Conservation (phyloP, 441 rosid genomes). For the Erodium texanum region DNA sequence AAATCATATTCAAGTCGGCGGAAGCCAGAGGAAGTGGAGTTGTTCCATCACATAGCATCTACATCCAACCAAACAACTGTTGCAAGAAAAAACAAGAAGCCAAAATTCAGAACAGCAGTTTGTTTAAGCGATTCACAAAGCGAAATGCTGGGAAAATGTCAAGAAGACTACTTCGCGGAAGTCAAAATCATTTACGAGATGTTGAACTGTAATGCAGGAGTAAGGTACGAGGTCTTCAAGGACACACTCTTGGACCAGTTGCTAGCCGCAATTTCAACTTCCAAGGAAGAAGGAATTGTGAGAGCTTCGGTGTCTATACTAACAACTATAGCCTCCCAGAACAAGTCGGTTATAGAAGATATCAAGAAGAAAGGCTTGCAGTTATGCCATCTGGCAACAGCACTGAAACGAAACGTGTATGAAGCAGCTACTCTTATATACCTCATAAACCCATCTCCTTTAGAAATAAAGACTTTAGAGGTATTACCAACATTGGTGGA, state of each 20-base stretch:
- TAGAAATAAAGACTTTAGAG: conserved; percentile 71
- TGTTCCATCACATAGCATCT: conserved; percentile 35
- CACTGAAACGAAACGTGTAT: conserved; percentile 65
- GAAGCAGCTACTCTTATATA: conserved; percentile 81
- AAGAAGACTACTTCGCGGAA: conserved; percentile 56
- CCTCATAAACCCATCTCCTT: conserved; percentile 74
- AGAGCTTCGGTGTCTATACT: conserved; percentile 66
- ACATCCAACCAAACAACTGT: conserved; percentile 12
- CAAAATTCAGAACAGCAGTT: conserved; percentile 17
- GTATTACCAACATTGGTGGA: conserved; percentile 74
- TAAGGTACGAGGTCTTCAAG: conserved; percentile 52
- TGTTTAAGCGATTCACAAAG: conserved; percentile 16
- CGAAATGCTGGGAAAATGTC: conserved; percentile 41
- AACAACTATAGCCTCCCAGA: conserved; percentile 49
- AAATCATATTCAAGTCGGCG: conserved; percentile 1
- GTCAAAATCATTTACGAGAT: conserved; percentile 57
- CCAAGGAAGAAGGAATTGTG: conserved; percentile 53
- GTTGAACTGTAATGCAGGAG: conserved; percentile 46
- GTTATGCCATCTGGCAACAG: conserved; percentile 56
- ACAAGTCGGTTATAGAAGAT: conserved; percentile 49
- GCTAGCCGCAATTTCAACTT: conserved; percentile 52
- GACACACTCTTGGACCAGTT: conserved; percentile 71
- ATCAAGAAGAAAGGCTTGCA: conserved; percentile 65
- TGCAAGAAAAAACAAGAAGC: conserved; percentile 25
- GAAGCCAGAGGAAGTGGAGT: conserved; percentile 26